These are phyloP conservation scores for Fusarium fujikuroi DNA, from an alignment of 2,329 filamentous ascomycete genomes.

Conservation along the genomic window DNA sequence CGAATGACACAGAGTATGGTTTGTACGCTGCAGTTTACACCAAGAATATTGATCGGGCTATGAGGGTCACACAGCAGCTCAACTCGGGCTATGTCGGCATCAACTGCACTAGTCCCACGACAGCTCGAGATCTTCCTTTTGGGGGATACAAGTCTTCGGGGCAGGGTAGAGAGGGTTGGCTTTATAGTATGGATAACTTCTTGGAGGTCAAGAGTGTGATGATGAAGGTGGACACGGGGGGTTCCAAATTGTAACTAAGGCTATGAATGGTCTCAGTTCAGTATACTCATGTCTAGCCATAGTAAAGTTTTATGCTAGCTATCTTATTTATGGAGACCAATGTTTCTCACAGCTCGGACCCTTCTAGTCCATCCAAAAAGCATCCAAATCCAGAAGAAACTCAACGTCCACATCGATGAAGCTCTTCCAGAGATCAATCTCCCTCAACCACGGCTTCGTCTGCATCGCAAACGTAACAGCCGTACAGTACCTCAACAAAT, in stretches of 20 bases:
- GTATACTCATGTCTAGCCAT: no score
- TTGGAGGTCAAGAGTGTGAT: slow-evolving; percentile 38
- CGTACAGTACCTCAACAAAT: slow-evolving; percentile 39
- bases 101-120: slow-evolving; percentile 53
- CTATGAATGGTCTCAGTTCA: rapidly evolving
- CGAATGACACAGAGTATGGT: slow-evolving; percentile 62
- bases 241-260: slow-evolving; percentile 5
- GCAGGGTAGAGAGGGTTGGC: slow-evolving; percentile 20
- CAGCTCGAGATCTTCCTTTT: slow-evolving; percentile 23
- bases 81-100: slow-evolving; percentile 71
- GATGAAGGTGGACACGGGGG: slow-evolving; percentile 26
- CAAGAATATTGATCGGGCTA: slow-evolving; percentile 59
- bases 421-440: slow-evolving; percentile 46
- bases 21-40: slow-evolving; percentile 68
- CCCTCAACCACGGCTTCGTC: slow-evolving; percentile 45
- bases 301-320: no score
- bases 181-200: slow-evolving; percentile 36
- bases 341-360: rapidly evolving
- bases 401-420: slow-evolving; percentile 44
- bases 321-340: no score
- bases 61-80: slow-evolving; percentile 61
- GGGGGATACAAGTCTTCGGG: slow-evolving; percentile 33
- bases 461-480: slow-evolving; percentile 44
- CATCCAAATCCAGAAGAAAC: slow-evolving; percentile 34
- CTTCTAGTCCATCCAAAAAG: slow-evolving; percentile 35